These are phyloP conservation scores for Leccinum boreale DNA, from an alignment of 768 basidiomycete species.

Conservation along the genomic window DNA sequence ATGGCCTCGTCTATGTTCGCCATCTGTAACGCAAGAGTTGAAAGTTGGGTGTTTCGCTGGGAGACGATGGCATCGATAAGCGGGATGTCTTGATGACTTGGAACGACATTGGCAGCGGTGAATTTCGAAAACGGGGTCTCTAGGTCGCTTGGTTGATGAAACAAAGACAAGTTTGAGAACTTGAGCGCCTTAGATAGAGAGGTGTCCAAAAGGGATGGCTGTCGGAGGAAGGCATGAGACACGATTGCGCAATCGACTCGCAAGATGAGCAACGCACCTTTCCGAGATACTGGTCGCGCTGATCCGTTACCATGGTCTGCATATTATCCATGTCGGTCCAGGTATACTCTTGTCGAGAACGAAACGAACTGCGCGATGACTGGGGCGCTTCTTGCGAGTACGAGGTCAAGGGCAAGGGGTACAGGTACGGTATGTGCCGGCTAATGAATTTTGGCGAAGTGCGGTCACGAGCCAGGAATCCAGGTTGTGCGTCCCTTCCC, in stretches of 20 bases:
- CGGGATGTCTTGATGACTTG: slow-evolving; percentile 10
- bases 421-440: slow-evolving; percentile 1
- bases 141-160: slow-evolving; percentile 13
- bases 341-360: neutral
- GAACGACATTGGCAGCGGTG: slow-evolving; percentile 7
- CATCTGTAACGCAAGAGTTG: slow-evolving; percentile 19
- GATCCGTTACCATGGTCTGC: slow-evolving; percentile 3
- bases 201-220: slow-evolving; percentile 19
- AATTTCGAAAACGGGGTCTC: slow-evolving; percentile 12
- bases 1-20: slow-evolving; percentile 14
- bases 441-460: neutral
- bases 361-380: neutral
- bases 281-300: slow-evolving; percentile 19
- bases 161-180: neutral
- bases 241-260: slow-evolving; percentile 31
- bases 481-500: neutral
- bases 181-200: neutral
- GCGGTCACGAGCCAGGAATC: slow-evolving; percentile 15
- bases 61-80: slow-evolving; percentile 20
- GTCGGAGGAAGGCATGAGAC: slow-evolving; percentile 24
- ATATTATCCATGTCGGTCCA: slow-evolving; percentile 14
- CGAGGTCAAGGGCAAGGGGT: neutral
- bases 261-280: slow-evolving; percentile 17
- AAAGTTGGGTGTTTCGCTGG: slow-evolving; percentile 20
- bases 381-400: slow-evolving; percentile 2